A percentile compares a stretch with the other conserved stretches of the same genome.
Evolutionary conservation across 1,284 basidiomycete genomes (phyloP).

Genomic region (Cryptococcus neoformans): DNA sequence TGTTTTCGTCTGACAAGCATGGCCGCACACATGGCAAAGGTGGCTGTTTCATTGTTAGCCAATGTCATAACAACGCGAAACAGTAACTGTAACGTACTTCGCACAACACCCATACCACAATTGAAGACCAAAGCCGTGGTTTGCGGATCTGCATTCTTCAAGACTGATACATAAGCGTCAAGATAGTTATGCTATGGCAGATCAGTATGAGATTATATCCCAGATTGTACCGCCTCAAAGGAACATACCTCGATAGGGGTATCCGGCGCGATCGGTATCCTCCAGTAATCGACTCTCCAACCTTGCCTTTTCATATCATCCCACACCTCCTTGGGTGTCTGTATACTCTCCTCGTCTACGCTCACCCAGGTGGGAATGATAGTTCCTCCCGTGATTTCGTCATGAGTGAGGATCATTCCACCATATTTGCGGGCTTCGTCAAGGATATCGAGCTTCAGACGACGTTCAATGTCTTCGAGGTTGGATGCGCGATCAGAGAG

Average conservation of each 20-base stretch:
- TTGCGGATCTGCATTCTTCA: conserved; percentile 76
- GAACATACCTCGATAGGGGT: conserved; percentile 69
- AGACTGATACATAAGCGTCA: conserved; percentile 84
- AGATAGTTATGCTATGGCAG: conserved; percentile 78
- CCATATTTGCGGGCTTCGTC: conserved; percentile 81
- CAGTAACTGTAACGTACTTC: conserved; percentile 52
- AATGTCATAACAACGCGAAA: too few relatives aligned
- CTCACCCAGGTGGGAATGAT: conserved; percentile 87
- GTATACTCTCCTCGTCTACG: conserved; percentile 78
- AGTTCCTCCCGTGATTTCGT: conserved; percentile 58
- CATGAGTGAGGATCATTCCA: conserved; percentile 85
- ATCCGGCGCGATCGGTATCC: conserved; percentile 90
- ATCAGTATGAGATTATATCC: not conserved
- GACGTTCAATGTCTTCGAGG: conserved; percentile 88
- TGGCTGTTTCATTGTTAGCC: conserved; percentile 52
- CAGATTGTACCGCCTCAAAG: not conserved
- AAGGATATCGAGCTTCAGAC: conserved; percentile 91
- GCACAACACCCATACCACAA: conserved; percentile 94
- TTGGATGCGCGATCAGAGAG: conserved; percentile 92
- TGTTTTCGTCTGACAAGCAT: conserved; percentile 84
- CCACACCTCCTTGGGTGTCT: conserved; percentile 86
- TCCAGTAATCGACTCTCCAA: conserved; percentile 84
- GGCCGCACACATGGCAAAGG: conserved; percentile 96
- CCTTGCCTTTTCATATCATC: conserved; percentile 72
- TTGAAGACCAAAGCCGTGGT: conserved; percentile 87